These are phyloP conservation scores for Hexamita inflata DNA, from an alignment of 208 protist genomes.

Conservation along the genomic window DNA sequence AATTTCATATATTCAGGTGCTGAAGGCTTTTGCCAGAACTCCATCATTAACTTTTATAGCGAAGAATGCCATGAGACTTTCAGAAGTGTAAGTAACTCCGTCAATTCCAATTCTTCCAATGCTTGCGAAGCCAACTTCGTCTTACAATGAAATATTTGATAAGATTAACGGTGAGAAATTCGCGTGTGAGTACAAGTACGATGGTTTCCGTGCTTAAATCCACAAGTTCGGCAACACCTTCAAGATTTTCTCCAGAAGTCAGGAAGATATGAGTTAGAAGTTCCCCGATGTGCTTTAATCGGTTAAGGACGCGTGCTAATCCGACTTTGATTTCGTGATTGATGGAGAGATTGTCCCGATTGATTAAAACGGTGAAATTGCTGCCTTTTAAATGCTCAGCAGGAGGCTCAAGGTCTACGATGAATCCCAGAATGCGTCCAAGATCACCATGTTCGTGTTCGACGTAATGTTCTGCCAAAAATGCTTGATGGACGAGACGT, in stretches of 20 bases:
- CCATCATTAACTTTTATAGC: not conserved
- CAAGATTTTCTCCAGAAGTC: constrained; percentile 87
- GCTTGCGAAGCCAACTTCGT: constrained; percentile 88
- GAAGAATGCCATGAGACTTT: not conserved
- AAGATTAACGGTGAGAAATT: constrained; percentile 56
- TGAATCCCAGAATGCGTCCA: constrained; percentile 66
- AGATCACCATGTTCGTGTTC: constrained; percentile 92
- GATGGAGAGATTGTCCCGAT: constrained; percentile 61
- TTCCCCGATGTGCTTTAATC: constrained; percentile 83
- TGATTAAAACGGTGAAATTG: constrained; percentile 90
- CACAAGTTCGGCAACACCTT: constrained; percentile 59
- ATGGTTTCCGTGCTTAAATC: constrained; percentile 87
- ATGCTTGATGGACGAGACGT: not conserved
- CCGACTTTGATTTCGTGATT: too few relatives aligned
- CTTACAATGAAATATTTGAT: constrained; percentile 57
- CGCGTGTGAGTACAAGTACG: constrained; percentile 98
- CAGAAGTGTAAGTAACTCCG: not conserved
- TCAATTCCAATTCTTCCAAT: constrained; percentile 87
- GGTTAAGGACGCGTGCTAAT: constrained; percentile 35
- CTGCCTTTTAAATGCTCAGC: not conserved
- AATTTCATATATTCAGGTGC: not conserved
- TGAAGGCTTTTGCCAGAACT: not conserved
- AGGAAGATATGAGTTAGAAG: constrained; percentile 86
- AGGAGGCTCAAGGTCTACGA: constrained; percentile 64
- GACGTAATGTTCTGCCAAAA: constrained; percentile 87